Conservation (phyloP, 305 asterid species). For the Rubia balearica region DNA sequence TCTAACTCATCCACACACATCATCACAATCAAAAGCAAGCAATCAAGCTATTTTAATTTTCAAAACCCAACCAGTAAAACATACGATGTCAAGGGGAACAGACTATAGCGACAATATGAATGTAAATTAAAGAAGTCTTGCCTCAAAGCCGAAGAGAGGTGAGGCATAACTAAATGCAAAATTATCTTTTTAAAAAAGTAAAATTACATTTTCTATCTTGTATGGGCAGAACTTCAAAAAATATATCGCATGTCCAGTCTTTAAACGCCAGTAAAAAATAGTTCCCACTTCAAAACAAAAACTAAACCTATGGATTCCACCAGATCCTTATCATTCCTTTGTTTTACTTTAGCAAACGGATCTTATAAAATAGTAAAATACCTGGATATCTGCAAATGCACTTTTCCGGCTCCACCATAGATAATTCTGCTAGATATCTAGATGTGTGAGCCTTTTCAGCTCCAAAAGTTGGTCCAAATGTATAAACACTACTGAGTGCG, state of each 20-base stretch:
- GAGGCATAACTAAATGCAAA: neutral
- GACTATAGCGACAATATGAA: too few relatives aligned
- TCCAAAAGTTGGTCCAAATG: conserved; percentile 94
- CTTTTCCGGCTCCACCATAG: conserved; percentile 99
- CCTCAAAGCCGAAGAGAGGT: neutral
- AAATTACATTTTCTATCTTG: neutral
- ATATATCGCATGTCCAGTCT: neutral
- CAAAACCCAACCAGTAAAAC: neutral
- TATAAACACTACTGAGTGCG: conserved; percentile 83
- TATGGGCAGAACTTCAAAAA: neutral
- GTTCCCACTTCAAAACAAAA: neutral
- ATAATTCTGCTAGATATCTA: conserved; percentile 89
- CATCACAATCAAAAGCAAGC: neutral
- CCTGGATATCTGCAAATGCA: conserved; percentile 90
- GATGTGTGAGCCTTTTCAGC: conserved; percentile 92
- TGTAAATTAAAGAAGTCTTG: too few relatives aligned
- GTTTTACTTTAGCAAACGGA: neutral
- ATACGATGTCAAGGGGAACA: neutral
- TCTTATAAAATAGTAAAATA: conserved; percentile 14
- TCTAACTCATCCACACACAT: neutral
- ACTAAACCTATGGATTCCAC: neutral
- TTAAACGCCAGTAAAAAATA: neutral
- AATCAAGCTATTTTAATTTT: neutral
- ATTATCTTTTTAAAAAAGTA: too few relatives aligned
- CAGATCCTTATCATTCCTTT: neutral